phyloP scores from a whole-genome alignment of 352 stramenopile species.

The Phytophthora cactorum region DNA sequence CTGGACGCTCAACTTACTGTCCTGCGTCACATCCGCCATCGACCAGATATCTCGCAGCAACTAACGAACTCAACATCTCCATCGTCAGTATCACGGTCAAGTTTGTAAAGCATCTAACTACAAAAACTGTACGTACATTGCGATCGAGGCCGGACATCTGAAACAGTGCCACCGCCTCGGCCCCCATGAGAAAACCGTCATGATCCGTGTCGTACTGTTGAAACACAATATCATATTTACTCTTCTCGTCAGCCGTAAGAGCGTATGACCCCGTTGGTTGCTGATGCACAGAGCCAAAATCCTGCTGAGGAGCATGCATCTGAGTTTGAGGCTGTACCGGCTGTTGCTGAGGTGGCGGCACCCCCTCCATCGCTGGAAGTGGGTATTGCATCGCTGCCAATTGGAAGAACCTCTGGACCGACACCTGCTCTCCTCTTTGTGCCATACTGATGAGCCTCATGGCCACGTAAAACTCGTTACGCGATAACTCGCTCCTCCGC shows the following conservation, averaged over 20 bases:
- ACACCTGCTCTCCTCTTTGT: slow-evolving; percentile 73
- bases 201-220: slow-evolving; percentile 90
- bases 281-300: slow-evolving; percentile 22
- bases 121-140: slow-evolving; percentile 50
- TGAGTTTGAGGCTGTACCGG: slow-evolving; percentile 3
- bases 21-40: slow-evolving; percentile 89
- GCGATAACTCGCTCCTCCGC: slow-evolving; percentile 73
- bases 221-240: slow-evolving; percentile 93
- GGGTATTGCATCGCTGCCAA: slow-evolving; percentile 61
- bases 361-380: slow-evolving; percentile 69
- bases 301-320: slow-evolving; percentile 16
- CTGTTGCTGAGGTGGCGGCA: slow-evolving; percentile 45
- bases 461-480: slow-evolving; percentile 86
- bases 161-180: slow-evolving; percentile 92
- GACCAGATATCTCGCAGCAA: slow-evolving; percentile 92
- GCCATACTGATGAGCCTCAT: slow-evolving; percentile 89
- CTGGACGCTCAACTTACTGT: slow-evolving; percentile 91
- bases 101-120: neutral
- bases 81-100: slow-evolving; percentile 2
- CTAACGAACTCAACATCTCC: slow-evolving; percentile 20
- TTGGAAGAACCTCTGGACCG: slow-evolving; percentile 74
- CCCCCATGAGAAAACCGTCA: slow-evolving; percentile 92
- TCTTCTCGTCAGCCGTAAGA: slow-evolving; percentile 90
- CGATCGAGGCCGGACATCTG: slow-evolving; percentile 93
- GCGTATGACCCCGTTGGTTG: slow-evolving; percentile 53